phyloP scores from a whole-genome alignment of 2,329 filamentous ascomycete genomes.

The Nemania sp. region DNA sequence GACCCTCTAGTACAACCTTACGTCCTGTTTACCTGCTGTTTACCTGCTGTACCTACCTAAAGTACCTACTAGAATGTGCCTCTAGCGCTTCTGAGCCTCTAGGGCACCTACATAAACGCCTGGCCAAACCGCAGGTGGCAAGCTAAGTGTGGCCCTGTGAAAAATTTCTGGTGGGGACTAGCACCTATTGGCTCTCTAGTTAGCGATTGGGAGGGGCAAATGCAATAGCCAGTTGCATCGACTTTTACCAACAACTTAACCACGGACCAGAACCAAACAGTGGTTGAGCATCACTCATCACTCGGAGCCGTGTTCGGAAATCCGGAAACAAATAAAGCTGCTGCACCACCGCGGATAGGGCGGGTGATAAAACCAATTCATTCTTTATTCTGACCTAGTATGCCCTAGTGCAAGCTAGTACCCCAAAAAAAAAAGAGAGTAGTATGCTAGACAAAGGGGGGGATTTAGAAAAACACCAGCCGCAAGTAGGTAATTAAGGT shows the following conservation, averaged over 20 bases:
- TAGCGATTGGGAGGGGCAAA: neutral
- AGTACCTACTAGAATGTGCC: neutral
- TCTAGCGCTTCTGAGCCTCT: neutral
- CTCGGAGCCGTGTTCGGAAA: constrained; percentile 11
- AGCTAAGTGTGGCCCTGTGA: constrained; percentile 21
- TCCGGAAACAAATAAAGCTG: constrained; percentile 24
- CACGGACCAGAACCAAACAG: neutral
- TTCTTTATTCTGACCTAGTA: constrained; percentile 11
- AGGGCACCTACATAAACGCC: constrained; percentile 12
- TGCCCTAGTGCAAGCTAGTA: neutral
- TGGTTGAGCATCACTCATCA: neutral
- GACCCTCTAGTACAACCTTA: constrained; percentile 1
- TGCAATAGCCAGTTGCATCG: neutral
- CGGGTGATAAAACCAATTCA: constrained; percentile 17
- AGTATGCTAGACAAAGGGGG: neutral
- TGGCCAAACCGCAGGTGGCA: constrained; percentile 13
- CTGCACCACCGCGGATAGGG: constrained; percentile 19
- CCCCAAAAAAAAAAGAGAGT: neutral
- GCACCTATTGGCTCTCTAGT: neutral
- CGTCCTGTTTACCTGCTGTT: no score
- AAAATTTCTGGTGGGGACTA: constrained; percentile 23
- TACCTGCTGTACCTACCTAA: neutral
- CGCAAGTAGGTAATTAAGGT: no score
- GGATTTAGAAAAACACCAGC: neutral
- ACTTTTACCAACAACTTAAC: neutral